Evolutionary conservation across 768 basidiomycete species (phyloP).

Genomic region (Tylopilus felleus): DNA sequence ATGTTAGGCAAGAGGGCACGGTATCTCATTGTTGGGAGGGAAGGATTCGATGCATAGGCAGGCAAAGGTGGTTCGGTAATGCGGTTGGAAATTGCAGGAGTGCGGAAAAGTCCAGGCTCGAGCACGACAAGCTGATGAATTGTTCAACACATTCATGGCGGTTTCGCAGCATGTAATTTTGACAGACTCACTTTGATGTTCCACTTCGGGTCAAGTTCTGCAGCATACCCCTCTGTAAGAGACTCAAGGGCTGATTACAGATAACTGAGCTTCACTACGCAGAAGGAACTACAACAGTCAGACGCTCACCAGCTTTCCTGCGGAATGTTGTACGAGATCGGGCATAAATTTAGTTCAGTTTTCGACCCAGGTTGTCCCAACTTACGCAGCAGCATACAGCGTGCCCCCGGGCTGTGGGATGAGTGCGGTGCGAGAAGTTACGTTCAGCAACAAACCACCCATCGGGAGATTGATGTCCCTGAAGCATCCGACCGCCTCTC

Average conservation of each 20-base stretch:
- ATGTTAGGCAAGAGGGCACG: constrained; percentile 18
- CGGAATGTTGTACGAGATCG: not conserved
- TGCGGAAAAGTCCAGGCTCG: constrained; percentile 26
- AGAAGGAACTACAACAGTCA: not conserved
- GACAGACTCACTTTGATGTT: constrained; percentile 31
- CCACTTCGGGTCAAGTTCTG: constrained; percentile 36
- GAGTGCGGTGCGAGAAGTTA: constrained; percentile 31
- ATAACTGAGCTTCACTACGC: not conserved
- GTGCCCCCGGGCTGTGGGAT: constrained; percentile 14
- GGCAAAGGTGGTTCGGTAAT: constrained; percentile 13
- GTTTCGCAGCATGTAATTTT: not conserved
- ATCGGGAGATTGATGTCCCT: constrained; percentile 35
- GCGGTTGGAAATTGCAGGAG: constrained; percentile 10
- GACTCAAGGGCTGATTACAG: constrained; percentile 31
- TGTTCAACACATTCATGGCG: not conserved
- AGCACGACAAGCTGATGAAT: constrained; percentile 18
- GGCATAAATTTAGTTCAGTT: not conserved
- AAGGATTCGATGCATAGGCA: constrained; percentile 23
- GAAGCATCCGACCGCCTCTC: constrained; percentile 34
- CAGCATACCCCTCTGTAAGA: constrained; percentile 28
- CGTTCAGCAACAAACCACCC: constrained; percentile 35
- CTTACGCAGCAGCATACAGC: constrained; percentile 30
- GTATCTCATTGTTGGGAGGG: constrained; percentile 24
- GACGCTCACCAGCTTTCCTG: constrained; percentile 21
- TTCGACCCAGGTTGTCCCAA: not conserved